Evolutionary conservation across 805 yeast genomes (phyloP).

Genomic region (Blastobotrys mokoenaii): DNA sequence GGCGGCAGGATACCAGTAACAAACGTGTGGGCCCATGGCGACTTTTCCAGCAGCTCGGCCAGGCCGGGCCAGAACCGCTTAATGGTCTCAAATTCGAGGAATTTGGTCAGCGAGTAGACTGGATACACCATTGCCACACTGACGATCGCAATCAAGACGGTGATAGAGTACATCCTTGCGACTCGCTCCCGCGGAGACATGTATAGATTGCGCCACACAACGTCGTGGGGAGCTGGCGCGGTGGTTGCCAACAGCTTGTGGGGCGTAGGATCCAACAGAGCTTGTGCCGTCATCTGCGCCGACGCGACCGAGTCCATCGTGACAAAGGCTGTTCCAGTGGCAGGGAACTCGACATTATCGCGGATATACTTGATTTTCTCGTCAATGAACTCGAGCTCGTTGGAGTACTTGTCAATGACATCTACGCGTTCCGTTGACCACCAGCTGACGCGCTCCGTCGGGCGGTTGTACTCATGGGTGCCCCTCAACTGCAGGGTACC

Average conservation of each 20-base stretch:
- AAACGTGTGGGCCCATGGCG: slow-evolving; percentile 65
- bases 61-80: slow-evolving; percentile 74
- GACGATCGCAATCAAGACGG: slow-evolving; percentile 55
- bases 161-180: slow-evolving; percentile 53
- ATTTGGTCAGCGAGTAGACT: slow-evolving; percentile 74
- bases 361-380: slow-evolving; percentile 60
- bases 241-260: slow-evolving; percentile 70
- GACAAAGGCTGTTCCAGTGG: slow-evolving; percentile 86
- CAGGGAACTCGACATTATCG: slow-evolving; percentile 47
- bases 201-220: slow-evolving; percentile 86
- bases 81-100: slow-evolving; percentile 71
- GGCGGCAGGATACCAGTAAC: slow-evolving; percentile 90
- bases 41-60: slow-evolving; percentile 55
- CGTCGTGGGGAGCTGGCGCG: slow-evolving; percentile 96
- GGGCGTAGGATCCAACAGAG: slow-evolving; percentile 84
- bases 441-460: slow-evolving; percentile 51
- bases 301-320: slow-evolving; percentile 93
- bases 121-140: slow-evolving; percentile 75
- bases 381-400: slow-evolving; percentile 61
- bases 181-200: slow-evolving; percentile 67
- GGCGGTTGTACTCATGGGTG: slow-evolving; percentile 39
- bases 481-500: slow-evolving; percentile 15
- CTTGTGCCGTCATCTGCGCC: slow-evolving; percentile 95
- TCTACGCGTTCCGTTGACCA: slow-evolving; percentile 71
- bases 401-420: slow-evolving; percentile 69